phyloP scores from a whole-genome alignment of 2,329 filamentous ascomycete genomes.

The Sordariomycetes sp. region DNA sequence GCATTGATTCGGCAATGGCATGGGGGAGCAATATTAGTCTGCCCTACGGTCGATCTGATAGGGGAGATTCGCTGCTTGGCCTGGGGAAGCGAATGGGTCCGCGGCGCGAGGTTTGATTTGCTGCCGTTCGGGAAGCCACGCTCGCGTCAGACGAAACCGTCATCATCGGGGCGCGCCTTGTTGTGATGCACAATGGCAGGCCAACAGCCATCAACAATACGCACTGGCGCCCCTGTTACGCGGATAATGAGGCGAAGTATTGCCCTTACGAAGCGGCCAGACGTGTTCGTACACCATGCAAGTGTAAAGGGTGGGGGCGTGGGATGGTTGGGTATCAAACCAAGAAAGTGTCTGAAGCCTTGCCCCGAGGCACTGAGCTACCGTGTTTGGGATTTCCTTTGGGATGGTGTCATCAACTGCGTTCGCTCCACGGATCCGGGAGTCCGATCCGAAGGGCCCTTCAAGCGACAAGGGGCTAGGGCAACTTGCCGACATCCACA shows the following conservation, averaged over 20 bases:
- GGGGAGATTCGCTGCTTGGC: not conserved
- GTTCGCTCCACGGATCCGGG: not conserved
- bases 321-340: not conserved
- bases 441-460: not conserved
- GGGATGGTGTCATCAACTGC: not conserved
- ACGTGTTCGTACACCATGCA: not conserved
- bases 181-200: not conserved
- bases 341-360: not conserved
- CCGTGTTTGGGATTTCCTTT: not conserved
- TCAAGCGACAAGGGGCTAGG: not conserved
- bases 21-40: constrained; percentile 1
- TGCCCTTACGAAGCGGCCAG: not conserved
- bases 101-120: not conserved
- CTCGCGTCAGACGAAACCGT: not conserved
- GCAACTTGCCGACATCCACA: not conserved
- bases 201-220: not conserved
- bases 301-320: not conserved
- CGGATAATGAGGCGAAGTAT: not conserved
- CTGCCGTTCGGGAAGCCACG: not conserved
- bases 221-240: not conserved
- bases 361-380: not conserved
- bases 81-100: not conserved
- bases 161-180: not conserved
- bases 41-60: not conserved
- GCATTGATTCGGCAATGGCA: constrained; percentile 20